Base-by-base conservation (phyloP, 2,329 filamentous ascomycete species). In the Chalaropsis ovoidea region DNA sequence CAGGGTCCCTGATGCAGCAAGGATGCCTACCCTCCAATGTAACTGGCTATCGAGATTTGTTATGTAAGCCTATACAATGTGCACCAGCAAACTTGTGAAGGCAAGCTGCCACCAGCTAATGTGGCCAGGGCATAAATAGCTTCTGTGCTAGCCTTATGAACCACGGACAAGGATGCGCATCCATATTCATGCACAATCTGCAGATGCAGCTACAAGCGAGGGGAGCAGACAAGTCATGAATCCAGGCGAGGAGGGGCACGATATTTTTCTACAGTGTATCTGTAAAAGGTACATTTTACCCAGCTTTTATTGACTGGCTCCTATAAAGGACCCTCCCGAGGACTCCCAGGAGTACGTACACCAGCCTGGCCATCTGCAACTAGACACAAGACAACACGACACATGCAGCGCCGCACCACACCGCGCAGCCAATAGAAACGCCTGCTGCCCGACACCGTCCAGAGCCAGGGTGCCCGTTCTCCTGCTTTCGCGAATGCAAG, bases 401-500 rank as follows among this genome's bases (percentile, higher is more conserved):
- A 52, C 47, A 52, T 49, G 22, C 47, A 49, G 47, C 24, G 15
- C 4, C 5, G 15, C n/a, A 3, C 31, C 41, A 62, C n/a, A 3
- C 31, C 41, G 49, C 19, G 3, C 43, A 10, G 10, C 61, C 61
- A 62, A 62, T 62, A 10, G 31, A 11, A 41, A 22, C 15, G 17
- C 31, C 43, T n/a, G 54, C 54, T 19, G 54, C 15, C 54, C 10
- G 31, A 58, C 17, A 19, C 39, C 27, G 8, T 13, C 27, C 15
- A 58, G 17, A 24, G 47, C 47, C 42, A 62, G 31, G 27, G 54
- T 35, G 35, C 47, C 47, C 31, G 35, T 47, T 52, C 54, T 62
- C 62, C 43, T 64, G 56, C 45, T 54, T 66, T 66, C 61, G 60
- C 65, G 43, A 66, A 63, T 62, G 61, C 61, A 66, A 45, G 60